phyloP scores from a whole-genome alignment of 208 protist species.

The Trypanosomatidae sp. region DNA sequence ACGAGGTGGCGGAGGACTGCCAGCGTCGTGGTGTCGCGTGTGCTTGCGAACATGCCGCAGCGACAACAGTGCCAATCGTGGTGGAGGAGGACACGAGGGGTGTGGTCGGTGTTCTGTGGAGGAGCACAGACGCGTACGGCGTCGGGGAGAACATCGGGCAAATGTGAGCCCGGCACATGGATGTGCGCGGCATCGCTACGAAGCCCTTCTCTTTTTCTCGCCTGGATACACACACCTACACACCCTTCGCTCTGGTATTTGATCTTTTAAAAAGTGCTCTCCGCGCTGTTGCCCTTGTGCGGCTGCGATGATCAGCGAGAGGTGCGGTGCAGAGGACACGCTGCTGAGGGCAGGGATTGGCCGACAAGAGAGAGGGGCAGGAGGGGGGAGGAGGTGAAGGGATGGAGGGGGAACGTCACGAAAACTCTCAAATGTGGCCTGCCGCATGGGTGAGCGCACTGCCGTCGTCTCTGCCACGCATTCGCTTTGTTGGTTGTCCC shows the following conservation, averaged over 20 bases:
- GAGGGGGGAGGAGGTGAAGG: not conserved
- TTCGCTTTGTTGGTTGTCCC: not conserved
- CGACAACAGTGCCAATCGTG: not conserved
- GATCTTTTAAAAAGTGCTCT: not conserved
- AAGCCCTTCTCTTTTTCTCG: not conserved
- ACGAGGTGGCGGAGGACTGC: slow-evolving; percentile 13
- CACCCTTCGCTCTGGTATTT: not conserved
- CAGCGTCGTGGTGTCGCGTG: slow-evolving; percentile 9
- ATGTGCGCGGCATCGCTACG: slow-evolving; percentile 2
- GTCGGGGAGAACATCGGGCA: not conserved
- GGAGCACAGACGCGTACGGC: not conserved
- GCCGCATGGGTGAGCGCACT: not conserved
- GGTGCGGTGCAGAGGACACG: not conserved
- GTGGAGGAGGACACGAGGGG: not conserved
- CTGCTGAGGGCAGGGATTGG: not conserved
- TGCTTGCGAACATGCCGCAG: not conserved
- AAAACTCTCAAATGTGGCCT: not conserved
- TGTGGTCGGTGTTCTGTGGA: not conserved
- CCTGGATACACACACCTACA: not conserved
- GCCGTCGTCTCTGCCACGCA: not conserved
- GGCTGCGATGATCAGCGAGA: not conserved
- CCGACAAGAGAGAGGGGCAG: not conserved
- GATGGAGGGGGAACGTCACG: not conserved
- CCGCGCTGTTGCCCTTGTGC: not conserved
- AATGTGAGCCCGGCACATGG: not conserved